phyloP scores from a whole-genome alignment of 192 early-diverging fungal species.

The Cladochytrium replicatum region DNA sequence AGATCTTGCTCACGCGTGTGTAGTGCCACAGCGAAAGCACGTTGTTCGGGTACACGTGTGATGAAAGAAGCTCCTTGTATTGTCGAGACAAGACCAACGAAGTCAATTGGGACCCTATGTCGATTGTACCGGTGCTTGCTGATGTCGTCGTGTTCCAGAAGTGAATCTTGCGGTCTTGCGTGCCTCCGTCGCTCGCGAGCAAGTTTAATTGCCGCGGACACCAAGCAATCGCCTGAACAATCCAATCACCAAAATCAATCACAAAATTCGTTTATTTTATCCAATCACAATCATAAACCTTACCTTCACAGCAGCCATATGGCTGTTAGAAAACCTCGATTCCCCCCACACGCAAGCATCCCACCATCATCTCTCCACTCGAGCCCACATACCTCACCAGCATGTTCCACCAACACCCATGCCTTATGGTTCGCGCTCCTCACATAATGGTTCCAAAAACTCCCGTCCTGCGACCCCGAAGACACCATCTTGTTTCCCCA shows the following conservation, averaged over 20 bases:
- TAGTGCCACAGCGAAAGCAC: conserved; percentile 46
- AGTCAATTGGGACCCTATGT: conserved; percentile 48
- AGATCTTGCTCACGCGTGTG: conserved; percentile 36
- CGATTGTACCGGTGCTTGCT: too few species aligned
- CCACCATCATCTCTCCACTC: conserved; percentile 41
- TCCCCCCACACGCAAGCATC: conserved; percentile 43
- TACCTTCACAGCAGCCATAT: conserved; percentile 52
- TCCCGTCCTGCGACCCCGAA: conserved; percentile 79
- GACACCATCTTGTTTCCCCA: conserved; percentile 80
- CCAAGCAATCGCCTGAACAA: conserved; percentile 85
- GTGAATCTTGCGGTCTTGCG: conserved; percentile 39
- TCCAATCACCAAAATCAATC: conserved; percentile 2
- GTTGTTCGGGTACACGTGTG: conserved; percentile 45
- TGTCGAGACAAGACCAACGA: conserved; percentile 40
- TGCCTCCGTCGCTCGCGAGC: conserved; percentile 48
- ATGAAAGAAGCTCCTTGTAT: conserved; percentile 47
- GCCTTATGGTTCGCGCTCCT: conserved; percentile 76
- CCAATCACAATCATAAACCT: too few species aligned
- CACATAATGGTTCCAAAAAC: conserved; percentile 91
- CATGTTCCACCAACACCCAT: conserved; percentile 60
- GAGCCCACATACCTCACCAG: conserved; percentile 47
- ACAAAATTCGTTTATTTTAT: too few species aligned
- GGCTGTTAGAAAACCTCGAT: conserved; percentile 28
- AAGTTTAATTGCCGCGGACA: conserved; percentile 80
- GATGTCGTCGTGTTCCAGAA: conserved; percentile 49